These are phyloP conservation scores for Hyphodiscus hymeniophilus DNA, from an alignment of 495 filamentous ascomycete genomes.

Conservation along the genomic window DNA sequence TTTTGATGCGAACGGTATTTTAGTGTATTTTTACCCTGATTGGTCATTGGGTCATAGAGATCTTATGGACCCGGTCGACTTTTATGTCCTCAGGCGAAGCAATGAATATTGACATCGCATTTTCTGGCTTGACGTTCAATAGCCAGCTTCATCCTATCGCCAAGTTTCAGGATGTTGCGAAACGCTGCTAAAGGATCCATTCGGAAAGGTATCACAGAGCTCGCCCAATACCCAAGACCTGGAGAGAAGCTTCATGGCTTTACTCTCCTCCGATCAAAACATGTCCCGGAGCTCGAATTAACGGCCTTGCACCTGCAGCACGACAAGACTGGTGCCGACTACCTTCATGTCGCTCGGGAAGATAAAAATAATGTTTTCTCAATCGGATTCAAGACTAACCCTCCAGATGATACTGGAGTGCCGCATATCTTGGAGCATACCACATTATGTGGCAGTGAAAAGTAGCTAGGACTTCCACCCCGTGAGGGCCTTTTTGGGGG, in stretches of 20 bases:
- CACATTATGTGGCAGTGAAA: conserved; percentile 93
- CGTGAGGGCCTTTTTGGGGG: too few species aligned
- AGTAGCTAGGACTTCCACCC: conserved; percentile 39
- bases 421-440: conserved; percentile 98
- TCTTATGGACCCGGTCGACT: neutral
- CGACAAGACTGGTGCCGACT: conserved; percentile 89
- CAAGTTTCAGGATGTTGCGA: conserved; percentile 34
- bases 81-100: neutral
- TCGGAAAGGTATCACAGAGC: conserved; percentile 61
- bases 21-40: neutral
- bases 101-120: neutral
- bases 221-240: conserved; percentile 61
- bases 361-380: conserved; percentile 99
- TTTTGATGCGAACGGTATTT: neutral
- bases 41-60: neutral
- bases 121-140: neutral
- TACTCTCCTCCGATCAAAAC: conserved; percentile 76
- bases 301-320: conserved; percentile 85
- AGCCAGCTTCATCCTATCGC: neutral
- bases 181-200: conserved; percentile 39
- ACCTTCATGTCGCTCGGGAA: conserved; percentile 87
- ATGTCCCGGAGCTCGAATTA: conserved; percentile 88
- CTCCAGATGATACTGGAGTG: conserved; percentile 89
- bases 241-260: conserved; percentile 90
- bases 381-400: conserved; percentile 97